Percentiles rank a stretch among this genome's conserved stretches.
phyloP scores from a whole-genome alignment of 1,284 basidiomycete genomes.

The Pseudozyma sp. region DNA sequence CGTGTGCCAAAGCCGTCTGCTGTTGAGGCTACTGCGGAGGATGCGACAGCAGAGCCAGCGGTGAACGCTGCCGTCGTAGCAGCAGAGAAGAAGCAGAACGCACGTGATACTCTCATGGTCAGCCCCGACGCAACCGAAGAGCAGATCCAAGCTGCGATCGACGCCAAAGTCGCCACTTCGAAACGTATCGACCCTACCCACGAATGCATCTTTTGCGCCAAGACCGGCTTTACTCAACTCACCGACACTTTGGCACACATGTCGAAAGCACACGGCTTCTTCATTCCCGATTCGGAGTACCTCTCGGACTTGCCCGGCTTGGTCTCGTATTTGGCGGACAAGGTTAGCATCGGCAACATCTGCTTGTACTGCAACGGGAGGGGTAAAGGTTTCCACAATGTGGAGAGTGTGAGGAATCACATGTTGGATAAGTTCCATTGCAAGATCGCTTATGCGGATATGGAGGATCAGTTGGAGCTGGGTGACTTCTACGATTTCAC shows the following conservation, averaged over 20 bases:
- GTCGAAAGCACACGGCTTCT: slow-evolving; percentile 89
- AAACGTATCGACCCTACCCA: slow-evolving; percentile 59
- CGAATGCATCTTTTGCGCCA: slow-evolving; percentile 82
- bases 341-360: slow-evolving; percentile 89
- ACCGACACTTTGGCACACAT: slow-evolving; percentile 86
- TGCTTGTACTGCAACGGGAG: slow-evolving; percentile 82
- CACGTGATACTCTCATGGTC: slow-evolving; percentile 41
- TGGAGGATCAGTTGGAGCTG: slow-evolving; percentile 83
- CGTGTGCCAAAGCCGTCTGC: slow-evolving; percentile 29
- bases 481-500: slow-evolving; percentile 96
- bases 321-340: slow-evolving; percentile 88
- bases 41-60: not conserved
- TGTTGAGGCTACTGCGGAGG: slow-evolving; percentile 4
- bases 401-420: slow-evolving; percentile 62
- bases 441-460: slow-evolving; percentile 90
- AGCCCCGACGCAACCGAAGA: slow-evolving; percentile 57
- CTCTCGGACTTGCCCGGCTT: slow-evolving; percentile 86
- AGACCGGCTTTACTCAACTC: slow-evolving; percentile 74
- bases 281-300: slow-evolving; percentile 93
- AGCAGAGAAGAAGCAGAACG: slow-evolving; percentile 36
- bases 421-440: slow-evolving; percentile 76
- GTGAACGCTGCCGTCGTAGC: slow-evolving; percentile 15
- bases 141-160: slow-evolving; percentile 61
- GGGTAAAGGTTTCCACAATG: slow-evolving; percentile 59
- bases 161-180: slow-evolving; percentile 61